Conservation (phyloP, 2,329 filamentous ascomycete genomes). For the Zymoseptoria ardabiliae region DNA sequence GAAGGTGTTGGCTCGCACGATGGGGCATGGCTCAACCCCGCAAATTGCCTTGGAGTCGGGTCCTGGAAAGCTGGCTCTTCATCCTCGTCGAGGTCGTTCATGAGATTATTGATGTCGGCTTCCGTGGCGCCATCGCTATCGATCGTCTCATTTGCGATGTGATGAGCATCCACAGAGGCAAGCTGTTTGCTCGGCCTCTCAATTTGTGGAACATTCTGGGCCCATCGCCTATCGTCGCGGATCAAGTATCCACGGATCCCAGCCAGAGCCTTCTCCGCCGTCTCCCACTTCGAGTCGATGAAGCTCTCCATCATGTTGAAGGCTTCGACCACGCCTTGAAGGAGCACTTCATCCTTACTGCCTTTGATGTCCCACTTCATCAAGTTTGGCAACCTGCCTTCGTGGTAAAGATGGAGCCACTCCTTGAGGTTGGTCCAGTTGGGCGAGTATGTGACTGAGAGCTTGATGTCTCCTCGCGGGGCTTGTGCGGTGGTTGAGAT, state of each 20-base stretch:
- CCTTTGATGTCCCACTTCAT: not conserved
- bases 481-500: not conserved
- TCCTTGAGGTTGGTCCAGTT: not conserved
- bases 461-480: not conserved
- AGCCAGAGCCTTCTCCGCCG: not conserved
- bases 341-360: not conserved
- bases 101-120: not conserved
- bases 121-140: not conserved
- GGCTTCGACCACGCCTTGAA: not conserved
- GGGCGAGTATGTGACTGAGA: not conserved
- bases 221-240: not conserved
- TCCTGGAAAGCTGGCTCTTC: not conserved
- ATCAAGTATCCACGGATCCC: not conserved
- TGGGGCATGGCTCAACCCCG: no score
- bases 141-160: not conserved
- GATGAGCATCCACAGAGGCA: not conserved
- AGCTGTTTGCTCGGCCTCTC: not conserved
- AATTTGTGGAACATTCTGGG: not conserved
- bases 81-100: not conserved
- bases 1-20: not conserved
- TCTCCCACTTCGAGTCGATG: not conserved
- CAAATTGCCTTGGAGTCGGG: not conserved
- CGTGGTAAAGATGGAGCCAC: conserved; percentile 1
- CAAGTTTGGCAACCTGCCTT: not conserved
- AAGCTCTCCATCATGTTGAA: not conserved